Evolutionary conservation across 2,329 filamentous ascomycete species (phyloP).

Genomic region (Apiospora marii): DNA sequence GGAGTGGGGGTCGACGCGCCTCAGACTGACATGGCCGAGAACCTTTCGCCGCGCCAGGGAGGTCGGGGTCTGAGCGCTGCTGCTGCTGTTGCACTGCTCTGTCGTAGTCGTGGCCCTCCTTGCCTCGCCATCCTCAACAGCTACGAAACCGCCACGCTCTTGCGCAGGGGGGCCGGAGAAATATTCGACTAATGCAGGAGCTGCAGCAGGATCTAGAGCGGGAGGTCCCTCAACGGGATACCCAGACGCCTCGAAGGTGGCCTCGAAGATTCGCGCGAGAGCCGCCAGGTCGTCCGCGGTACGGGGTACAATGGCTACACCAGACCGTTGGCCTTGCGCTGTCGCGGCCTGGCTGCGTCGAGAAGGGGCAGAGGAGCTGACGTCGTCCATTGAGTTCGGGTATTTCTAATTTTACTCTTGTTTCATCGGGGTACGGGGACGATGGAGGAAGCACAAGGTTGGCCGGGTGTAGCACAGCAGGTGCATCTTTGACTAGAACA

Average conservation of each 20-base stretch:
- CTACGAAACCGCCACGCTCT: slow-evolving; percentile 5
- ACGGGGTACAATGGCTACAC: neutral
- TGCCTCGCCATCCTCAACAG: neutral
- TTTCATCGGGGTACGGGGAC: neutral
- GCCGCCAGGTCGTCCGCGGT: slow-evolving; percentile 10
- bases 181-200: neutral
- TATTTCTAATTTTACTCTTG: neutral
- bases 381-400: neutral
- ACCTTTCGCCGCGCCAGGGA: neutral
- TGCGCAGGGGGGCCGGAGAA: slow-evolving; percentile 4
- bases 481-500: neutral
- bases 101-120: neutral
- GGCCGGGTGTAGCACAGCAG: neutral
- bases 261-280: slow-evolving; percentile 15
- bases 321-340: neutral
- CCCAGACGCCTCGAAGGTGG: slow-evolving; percentile 11
- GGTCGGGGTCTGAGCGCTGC: neutral
- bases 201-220: neutral
- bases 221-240: slow-evolving; percentile 20
- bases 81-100: neutral
- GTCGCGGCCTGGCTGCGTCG: neutral
- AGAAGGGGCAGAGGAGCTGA: neutral
- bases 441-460: neutral
- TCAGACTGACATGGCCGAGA: slow-evolving; percentile 21
- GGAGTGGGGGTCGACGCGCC: neutral